Conservation (phyloP, 805 yeast genomes). For the Saturnispora bothae region DNA sequence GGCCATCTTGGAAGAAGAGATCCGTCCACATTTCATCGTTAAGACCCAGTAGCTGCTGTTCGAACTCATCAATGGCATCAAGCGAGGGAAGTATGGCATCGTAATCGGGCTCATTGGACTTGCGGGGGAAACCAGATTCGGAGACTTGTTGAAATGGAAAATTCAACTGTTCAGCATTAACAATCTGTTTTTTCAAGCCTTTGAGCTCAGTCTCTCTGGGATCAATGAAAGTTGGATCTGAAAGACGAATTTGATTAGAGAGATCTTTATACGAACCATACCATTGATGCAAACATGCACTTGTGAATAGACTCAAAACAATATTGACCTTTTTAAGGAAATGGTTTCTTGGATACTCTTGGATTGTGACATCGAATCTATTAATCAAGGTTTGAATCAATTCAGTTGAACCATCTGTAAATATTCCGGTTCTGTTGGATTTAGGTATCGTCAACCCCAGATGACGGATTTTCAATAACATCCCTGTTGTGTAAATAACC, state of each 20-base stretch:
- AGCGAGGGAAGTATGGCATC: not conserved
- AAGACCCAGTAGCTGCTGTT: slow-evolving; percentile 37
- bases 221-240: slow-evolving; percentile 1
- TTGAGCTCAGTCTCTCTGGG: slow-evolving; percentile 4
- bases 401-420: slow-evolving; percentile 35
- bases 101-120: not conserved
- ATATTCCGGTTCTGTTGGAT: slow-evolving; percentile 31
- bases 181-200: not conserved
- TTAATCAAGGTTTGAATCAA: slow-evolving; percentile 20
- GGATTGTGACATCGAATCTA: slow-evolving; percentile 22
- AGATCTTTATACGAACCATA: slow-evolving; percentile 16
- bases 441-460: slow-evolving; percentile 44
- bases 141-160: not conserved
- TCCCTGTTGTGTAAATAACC: slow-evolving; percentile 55
- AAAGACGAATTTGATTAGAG: slow-evolving; percentile 9
- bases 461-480: slow-evolving; percentile 47
- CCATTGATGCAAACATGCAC: slow-evolving; percentile 51
- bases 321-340: slow-evolving; percentile 44
- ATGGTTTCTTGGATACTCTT: slow-evolving; percentile 35
- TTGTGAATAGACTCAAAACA: slow-evolving; percentile 47
- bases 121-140: not conserved
- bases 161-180: not conserved
- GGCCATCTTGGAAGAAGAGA: slow-evolving; percentile 24
- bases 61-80: slow-evolving; percentile 1
- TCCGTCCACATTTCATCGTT: slow-evolving; percentile 71